Evolutionary conservation across 208 protist species (phyloP).

Genomic region (Sergeia podlipaevii): DNA sequence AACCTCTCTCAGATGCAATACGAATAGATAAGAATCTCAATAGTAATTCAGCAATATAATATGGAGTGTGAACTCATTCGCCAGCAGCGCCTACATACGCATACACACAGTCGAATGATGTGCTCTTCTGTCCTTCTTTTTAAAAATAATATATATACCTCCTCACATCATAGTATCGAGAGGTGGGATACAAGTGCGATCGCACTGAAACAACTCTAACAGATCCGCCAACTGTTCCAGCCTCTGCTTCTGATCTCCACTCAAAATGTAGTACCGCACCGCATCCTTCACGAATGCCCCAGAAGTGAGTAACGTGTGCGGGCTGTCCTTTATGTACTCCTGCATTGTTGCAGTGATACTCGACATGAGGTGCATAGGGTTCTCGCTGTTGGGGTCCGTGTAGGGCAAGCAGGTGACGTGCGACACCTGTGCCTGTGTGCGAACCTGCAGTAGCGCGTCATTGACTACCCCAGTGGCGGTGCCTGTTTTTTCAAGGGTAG

Average conservation of each 20-base stretch:
- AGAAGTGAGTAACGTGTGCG: conserved; percentile 43
- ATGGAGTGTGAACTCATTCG: background rate
- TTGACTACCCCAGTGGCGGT: background rate
- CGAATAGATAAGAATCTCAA: no score
- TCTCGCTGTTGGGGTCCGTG: conserved; percentile 7
- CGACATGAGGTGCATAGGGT: conserved; percentile 18
- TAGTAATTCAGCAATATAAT: no score
- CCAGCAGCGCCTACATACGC: background rate
- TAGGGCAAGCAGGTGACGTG: conserved; percentile 67
- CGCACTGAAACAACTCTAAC: conserved; percentile 74
- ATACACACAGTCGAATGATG: background rate
- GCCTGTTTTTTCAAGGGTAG: conserved; percentile 1
- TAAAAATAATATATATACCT: no score
- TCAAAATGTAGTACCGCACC: conserved; percentile 78
- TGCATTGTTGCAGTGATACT: conserved; percentile 45
- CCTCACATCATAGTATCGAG: conserved; percentile 53
- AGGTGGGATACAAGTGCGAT: conserved; percentile 42
- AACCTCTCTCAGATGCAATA: no score
- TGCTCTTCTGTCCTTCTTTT: no score
- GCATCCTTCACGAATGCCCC: conserved; percentile 71
- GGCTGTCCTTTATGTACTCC: conserved; percentile 46
- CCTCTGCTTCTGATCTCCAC: conserved; percentile 36
- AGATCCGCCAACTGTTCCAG: conserved; percentile 51
- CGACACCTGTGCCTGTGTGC: conserved; percentile 51
- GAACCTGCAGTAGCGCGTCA: conserved; percentile 37